Evolutionary conservation across 163 green algal genomes (phyloP).

Genomic region (Coccomyxa subellipsoidea): DNA sequence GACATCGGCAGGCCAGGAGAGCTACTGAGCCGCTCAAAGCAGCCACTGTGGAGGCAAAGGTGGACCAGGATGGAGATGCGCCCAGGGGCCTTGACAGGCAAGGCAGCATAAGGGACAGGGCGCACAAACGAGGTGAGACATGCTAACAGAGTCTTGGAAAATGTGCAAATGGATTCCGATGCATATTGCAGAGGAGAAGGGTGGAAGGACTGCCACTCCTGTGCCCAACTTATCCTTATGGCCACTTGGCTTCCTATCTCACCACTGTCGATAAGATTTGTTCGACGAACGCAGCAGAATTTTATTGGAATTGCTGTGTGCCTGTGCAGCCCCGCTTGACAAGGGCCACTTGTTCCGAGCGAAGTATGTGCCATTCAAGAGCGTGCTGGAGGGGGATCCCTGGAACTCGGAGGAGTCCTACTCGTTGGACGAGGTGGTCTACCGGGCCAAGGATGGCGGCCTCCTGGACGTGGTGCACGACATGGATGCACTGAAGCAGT

Average conservation of each 20-base stretch:
- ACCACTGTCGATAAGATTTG: too few relatives aligned
- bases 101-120: neutral
- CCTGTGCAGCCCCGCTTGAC: slow-evolving; percentile 24
- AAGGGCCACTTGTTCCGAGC: slow-evolving; percentile 66
- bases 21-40: neutral
- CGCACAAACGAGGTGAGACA: neutral
- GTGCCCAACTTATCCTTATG: too few relatives aligned
- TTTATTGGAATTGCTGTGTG: too few relatives aligned
- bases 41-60: neutral
- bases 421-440: slow-evolving; percentile 92
- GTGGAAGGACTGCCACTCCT: too few relatives aligned
- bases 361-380: slow-evolving; percentile 84
- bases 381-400: neutral
- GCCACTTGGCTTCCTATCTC: too few relatives aligned
- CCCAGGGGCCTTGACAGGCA: neutral
- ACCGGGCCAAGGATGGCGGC: slow-evolving; percentile 75
- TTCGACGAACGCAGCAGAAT: too few relatives aligned
- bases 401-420: slow-evolving; percentile 72
- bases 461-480: slow-evolving; percentile 97
- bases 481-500: slow-evolving; percentile 86
- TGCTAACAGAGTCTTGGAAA: too few relatives aligned
- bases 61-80: neutral
- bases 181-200: too few relatives aligned
- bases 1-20: neutral
- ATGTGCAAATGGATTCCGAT: too few relatives aligned